Conservation (phyloP, 805 yeast genomes). For the Nakazawaea holstii region DNA sequence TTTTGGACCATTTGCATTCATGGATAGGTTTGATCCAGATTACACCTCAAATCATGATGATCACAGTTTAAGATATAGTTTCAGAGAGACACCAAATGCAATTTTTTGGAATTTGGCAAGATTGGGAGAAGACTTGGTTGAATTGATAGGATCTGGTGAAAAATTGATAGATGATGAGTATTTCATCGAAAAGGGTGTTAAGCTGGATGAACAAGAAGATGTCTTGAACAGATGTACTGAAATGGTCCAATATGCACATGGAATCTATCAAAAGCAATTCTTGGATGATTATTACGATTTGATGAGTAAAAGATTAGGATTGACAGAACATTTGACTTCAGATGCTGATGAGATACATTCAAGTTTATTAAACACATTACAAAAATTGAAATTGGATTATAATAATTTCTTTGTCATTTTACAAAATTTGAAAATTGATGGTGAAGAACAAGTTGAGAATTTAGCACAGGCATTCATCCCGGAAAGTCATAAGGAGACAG, state of each 20-base stretch:
- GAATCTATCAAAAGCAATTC: constrained; percentile 59
- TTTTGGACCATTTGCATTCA: constrained; percentile 90
- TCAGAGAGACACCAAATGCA: constrained; percentile 76
- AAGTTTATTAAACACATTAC: constrained; percentile 57
- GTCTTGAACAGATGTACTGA: constrained; percentile 58
- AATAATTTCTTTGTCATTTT: constrained; percentile 70
- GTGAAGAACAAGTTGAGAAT: constrained; percentile 24
- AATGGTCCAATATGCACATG: constrained; percentile 58
- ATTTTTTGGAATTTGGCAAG: constrained; percentile 92
- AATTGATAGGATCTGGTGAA: constrained; percentile 70
- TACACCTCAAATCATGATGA: constrained; percentile 93
- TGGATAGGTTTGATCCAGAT: constrained; percentile 77
- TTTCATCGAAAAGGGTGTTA: constrained; percentile 36
- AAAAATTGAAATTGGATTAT: constrained; percentile 65
- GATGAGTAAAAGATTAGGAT: constrained; percentile 67
- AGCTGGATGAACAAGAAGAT: constrained; percentile 43
- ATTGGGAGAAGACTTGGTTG: constrained; percentile 79
- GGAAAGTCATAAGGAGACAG: constrained; percentile 19
- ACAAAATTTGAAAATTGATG: constrained; percentile 37
- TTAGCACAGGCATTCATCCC: constrained; percentile 25
- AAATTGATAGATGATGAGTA: constrained; percentile 38
- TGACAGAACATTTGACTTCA: constrained; percentile 34
- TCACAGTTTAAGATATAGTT: constrained; percentile 61
- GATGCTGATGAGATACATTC: constrained; percentile 42
- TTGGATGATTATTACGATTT: constrained; percentile 50